Base-by-base conservation (phyloP, 768 basidiomycete species). In the Cyclocybe aegerita region DNA sequence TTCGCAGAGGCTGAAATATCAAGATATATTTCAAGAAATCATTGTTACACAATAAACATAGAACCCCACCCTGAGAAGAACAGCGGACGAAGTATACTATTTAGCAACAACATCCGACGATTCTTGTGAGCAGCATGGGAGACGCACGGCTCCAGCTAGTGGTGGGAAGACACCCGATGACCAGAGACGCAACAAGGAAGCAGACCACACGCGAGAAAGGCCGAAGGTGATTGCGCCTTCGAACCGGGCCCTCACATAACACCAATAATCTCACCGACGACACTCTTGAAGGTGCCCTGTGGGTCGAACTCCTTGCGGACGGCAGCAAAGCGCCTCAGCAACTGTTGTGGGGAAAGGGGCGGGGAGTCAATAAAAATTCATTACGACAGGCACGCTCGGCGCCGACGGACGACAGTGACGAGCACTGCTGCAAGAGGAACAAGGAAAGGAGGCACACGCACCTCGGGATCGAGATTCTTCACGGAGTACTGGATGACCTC, bases 231-330 rank as follows among this genome's bases (percentile, higher is more conserved):
- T 36, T 9, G 17, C 12, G 7, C 15, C 30, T 48, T 44, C 14
- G 47, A 37, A 9, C 46, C n/a, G 12, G 23, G 23, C 23, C 15
- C 29, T 49, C 30, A 54, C 17, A 68, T 61, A 11, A 70, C 70
- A 9, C 70, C 70, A 37, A 71, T 65, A 35, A 71, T 69, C 55
- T 71, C 68, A 37, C 69, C 69, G 12, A 69, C 62, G 40, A 70
- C 50, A 35, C 52, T 71, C 48, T 61, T 63, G 58, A 69, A 69
- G 2, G 64, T 71, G 53, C 62, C 63, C 42, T 65, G 53, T 0
- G 70, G 69, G 49, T 71, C 70, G 41, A 71, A 68, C 35, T 64
- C 44, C 50, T 53, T 52, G 9, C 68, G 63, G 29, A 71, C 66
- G 17, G 59, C 48, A 29, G 66, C 62, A 51, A 71, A 71, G 31